phyloP scores from a whole-genome alignment of 495 filamentous ascomycete genomes.

The Penicillium nucicola region DNA sequence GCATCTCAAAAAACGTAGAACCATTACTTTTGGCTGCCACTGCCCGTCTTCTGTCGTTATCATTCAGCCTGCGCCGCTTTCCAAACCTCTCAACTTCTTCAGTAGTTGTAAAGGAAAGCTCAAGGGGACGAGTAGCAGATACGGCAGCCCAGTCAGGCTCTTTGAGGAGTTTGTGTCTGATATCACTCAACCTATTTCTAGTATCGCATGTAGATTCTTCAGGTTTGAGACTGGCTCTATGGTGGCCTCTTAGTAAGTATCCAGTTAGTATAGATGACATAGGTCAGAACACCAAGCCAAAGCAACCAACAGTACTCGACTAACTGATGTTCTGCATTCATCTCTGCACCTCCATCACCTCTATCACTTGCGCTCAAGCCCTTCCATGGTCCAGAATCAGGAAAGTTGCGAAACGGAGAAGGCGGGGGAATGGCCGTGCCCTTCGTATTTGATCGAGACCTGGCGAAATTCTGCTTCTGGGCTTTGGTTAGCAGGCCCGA shows the following conservation, averaged over 20 bases:
- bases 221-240: not conserved
- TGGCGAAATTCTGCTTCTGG: conserved; percentile 31
- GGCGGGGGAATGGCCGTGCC: conserved; percentile 7
- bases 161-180: conserved; percentile 34
- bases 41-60: conserved; percentile 26
- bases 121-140: conserved; percentile 30
- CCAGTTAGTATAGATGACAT: conserved; percentile 3
- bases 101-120: conserved; percentile 25
- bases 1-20: not conserved
- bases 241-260: not conserved
- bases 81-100: conserved; percentile 35
- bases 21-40: conserved; percentile 3
- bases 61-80: conserved; percentile 37
- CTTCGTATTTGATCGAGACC: conserved; percentile 15
- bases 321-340: conserved; percentile 11
- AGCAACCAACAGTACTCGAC: conserved; percentile 6
- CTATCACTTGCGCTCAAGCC: conserved; percentile 2
- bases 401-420: conserved; percentile 11
- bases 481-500: conserved; percentile 20
- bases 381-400: conserved; percentile 3
- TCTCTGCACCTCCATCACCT: not conserved
- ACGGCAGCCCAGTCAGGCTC: conserved; percentile 36
- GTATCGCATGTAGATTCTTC: not conserved
- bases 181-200: conserved; percentile 11
- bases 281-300: not conserved